Base-by-base conservation (phyloP, 1,139 yeast species). In the Geotrichum citri-aurantii region DNA sequence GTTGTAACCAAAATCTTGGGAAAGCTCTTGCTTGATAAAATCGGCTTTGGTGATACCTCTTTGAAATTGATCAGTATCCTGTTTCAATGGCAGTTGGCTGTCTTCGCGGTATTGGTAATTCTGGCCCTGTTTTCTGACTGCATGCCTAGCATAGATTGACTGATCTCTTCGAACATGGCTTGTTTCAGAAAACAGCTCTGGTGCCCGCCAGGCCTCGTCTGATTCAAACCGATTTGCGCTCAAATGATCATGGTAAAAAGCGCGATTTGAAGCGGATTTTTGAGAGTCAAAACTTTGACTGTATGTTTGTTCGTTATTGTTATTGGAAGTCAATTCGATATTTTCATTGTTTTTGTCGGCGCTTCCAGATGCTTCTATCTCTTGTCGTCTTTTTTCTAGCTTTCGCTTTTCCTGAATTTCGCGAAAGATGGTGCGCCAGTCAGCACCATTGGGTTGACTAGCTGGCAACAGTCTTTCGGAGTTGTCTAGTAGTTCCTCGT, bases 151-250 rank as follows among this genome's bases (percentile, higher is more conserved):
- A 12, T 37, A 19, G n/a, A 17, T 33, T 11, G 53, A 47, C 10
- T 6, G 17, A 29, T 51, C 37, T 14, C 59, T 54, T 2, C 21
- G 21, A 10, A 53, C 50, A 29, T 27, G 42, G 23, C 40, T 54
- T 24, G 57, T 44, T 4, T 56, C 60, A 3, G 59, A 55, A 54
- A 65, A 59, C 23, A 61, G 57, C 21, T 65, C 66, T 10, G 69
- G 67, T 1, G 72, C 69, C 23, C 73, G 59, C 73, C 73, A 70
- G 1, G 66, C 62, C 51, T 70, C 72, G 42, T 65, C 69, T 8
- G 70, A 64, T 12, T 66, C 66, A 44, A 64, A 68, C 33, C 73
- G 59, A 47, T 68, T 66, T 23, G 67, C 64, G 26, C 68, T 70
- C 3, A 71, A 69, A 49, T 63, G 65, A 2, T 66, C 63, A 53